These are phyloP conservation scores for Pseudogymnoascus sp. DNA, from an alignment of 2,329 filamentous ascomycete genomes.

Conservation along the genomic window DNA sequence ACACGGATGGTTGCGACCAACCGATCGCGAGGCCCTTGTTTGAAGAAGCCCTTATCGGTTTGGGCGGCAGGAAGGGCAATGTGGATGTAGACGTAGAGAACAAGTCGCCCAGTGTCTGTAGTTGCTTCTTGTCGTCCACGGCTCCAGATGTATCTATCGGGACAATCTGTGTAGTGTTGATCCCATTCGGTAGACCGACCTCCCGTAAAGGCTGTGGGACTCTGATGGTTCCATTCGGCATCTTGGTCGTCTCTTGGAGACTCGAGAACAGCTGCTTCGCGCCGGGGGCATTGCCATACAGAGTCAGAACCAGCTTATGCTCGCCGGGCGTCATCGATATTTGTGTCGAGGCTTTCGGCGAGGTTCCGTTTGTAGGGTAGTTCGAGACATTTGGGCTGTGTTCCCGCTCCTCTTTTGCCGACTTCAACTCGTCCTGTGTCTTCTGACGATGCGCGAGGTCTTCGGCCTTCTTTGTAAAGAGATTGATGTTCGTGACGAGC, in stretches of 20 bases:
- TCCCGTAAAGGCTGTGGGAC: slow-evolving; percentile 48
- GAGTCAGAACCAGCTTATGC: slow-evolving; percentile 60
- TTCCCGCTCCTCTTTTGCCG: slow-evolving; percentile 25
- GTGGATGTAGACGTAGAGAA: slow-evolving; percentile 63
- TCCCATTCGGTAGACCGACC: slow-evolving; percentile 63
- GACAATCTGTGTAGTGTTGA: slow-evolving; percentile 61
- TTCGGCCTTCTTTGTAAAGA: slow-evolving; percentile 56
- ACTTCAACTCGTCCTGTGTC: slow-evolving; percentile 39
- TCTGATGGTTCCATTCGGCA: slow-evolving; percentile 27
- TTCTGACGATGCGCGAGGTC: slow-evolving; percentile 56
- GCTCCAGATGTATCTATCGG: slow-evolving; percentile 39
- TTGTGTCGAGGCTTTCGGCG: slow-evolving; percentile 19
- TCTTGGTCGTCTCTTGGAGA: slow-evolving; percentile 49
- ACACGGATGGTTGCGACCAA: slow-evolving; percentile 36
- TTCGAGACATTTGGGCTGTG: neutral
- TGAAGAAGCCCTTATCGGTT: slow-evolving; percentile 62
- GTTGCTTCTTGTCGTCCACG: slow-evolving; percentile 43
- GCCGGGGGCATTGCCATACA: slow-evolving; percentile 67
- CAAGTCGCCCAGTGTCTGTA: slow-evolving; percentile 62
- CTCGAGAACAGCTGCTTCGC: slow-evolving; percentile 82
- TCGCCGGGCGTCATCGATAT: slow-evolving; percentile 35
- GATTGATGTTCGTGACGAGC: slow-evolving; percentile 22
- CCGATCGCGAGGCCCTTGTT: slow-evolving; percentile 46
- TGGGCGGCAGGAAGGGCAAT: slow-evolving; percentile 62
- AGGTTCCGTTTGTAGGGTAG: slow-evolving; percentile 16